phyloP scores from a whole-genome alignment of 768 basidiomycete genomes.

The Cystofilobasidium bisporidii region DNA sequence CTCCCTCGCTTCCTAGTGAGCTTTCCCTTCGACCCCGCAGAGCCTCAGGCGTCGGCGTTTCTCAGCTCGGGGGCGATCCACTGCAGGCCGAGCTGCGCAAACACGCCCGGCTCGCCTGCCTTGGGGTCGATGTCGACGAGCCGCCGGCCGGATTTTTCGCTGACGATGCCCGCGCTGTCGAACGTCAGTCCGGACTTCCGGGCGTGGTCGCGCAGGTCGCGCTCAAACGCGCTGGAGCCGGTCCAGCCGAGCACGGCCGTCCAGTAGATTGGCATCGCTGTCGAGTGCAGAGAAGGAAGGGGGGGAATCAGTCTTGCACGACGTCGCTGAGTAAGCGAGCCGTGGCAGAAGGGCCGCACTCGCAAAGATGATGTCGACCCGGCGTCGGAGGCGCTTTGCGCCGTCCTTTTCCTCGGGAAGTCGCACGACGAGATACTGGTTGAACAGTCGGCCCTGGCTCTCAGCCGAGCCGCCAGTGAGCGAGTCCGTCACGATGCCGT shows the following conservation, averaged over 20 bases:
- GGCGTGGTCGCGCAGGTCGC: not conserved
- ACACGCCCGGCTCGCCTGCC: not conserved
- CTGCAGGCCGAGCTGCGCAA: not conserved
- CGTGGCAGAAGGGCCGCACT: not conserved
- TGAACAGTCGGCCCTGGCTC: constrained; percentile 59
- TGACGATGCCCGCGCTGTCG: constrained; percentile 59
- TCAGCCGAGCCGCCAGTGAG: not conserved
- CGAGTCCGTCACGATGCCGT: constrained; percentile 18
- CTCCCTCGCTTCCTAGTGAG: not conserved
- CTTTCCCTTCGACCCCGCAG: not conserved
- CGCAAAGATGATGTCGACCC: constrained; percentile 11
- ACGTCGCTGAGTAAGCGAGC: too few relatives aligned
- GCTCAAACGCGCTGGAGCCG: constrained; percentile 3
- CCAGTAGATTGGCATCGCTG: not conserved
- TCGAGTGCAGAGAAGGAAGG: too few relatives aligned
- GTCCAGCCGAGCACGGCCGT: constrained; percentile 15
- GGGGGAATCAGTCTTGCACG: too few relatives aligned
- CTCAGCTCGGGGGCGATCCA: not conserved
- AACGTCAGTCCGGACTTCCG: constrained; percentile 59
- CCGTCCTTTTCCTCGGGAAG: constrained; percentile 46
- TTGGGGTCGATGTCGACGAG: not conserved
- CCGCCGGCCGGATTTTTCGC: not conserved
- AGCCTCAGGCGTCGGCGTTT: not conserved
- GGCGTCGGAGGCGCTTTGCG: not conserved
- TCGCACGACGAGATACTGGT: constrained; percentile 67